Evolutionary conservation across 305 asterid genomes (phyloP).

Genomic region (Fraxinus nigra): DNA sequence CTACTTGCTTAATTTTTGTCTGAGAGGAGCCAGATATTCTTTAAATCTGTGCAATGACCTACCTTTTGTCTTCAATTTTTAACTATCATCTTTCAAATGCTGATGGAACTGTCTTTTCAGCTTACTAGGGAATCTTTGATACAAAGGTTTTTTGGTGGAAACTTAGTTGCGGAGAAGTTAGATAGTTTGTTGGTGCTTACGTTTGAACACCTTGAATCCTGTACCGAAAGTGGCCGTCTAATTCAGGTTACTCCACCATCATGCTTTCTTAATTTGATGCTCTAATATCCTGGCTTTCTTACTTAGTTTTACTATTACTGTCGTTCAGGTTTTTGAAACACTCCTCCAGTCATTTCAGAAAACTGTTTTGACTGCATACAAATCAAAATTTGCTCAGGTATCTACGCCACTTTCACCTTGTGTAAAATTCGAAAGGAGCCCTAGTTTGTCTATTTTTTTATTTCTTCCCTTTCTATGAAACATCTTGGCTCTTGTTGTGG

Average conservation of each 20-base stretch:
- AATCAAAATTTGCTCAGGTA: slow-evolving; percentile 96
- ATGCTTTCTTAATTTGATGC: slow-evolving; percentile 4
- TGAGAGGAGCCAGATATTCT: not conserved
- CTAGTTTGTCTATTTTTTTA: not conserved
- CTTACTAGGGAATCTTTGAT: slow-evolving; percentile 50
- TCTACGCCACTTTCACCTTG: slow-evolving; percentile 7
- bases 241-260: slow-evolving; percentile 42
- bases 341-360: slow-evolving; percentile 79
- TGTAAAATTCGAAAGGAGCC: not conserved
- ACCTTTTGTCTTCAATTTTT: not conserved
- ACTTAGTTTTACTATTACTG: slow-evolving; percentile 14
- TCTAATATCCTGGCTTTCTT: slow-evolving; percentile 9
- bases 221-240: slow-evolving; percentile 59
- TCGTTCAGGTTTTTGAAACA: slow-evolving; percentile 70
- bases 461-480: not conserved
- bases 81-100: slow-evolving; percentile 1
- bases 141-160: slow-evolving; percentile 51
- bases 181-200: slow-evolving; percentile 80
- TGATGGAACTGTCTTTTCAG: slow-evolving; percentile 41
- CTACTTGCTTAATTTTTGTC: not conserved
- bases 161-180: slow-evolving; percentile 56
- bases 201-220: slow-evolving; percentile 66
- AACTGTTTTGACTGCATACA: slow-evolving; percentile 80
- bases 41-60: not conserved
- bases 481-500: slow-evolving; percentile 1